Conservation (phyloP, 805 yeast genomes). For the Lachancea quebecensis region DNA sequence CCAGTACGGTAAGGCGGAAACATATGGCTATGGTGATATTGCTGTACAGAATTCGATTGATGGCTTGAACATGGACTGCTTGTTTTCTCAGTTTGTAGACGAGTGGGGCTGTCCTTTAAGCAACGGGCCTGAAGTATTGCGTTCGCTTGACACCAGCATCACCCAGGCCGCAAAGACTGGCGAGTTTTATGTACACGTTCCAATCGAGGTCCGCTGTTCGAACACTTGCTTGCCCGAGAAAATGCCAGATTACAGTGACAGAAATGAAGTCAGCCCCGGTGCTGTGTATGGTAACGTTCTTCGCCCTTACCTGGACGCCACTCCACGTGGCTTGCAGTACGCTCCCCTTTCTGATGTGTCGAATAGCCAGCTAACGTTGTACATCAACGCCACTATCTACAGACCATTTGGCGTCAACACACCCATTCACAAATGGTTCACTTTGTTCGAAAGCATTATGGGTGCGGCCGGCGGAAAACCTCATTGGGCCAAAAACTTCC, state of each 20-base stretch:
- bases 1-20: constrained; percentile 74
- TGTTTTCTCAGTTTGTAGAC: constrained; percentile 87
- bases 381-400: constrained; percentile 90
- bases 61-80: constrained; percentile 91
- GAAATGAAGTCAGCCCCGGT: constrained; percentile 56
- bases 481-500: constrained; percentile 96
- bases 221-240: constrained; percentile 54
- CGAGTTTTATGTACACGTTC: constrained; percentile 85
- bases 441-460: constrained; percentile 72
- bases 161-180: constrained; percentile 49
- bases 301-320: constrained; percentile 74
- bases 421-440: constrained; percentile 74
- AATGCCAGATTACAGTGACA: constrained; percentile 42
- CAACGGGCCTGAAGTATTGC: constrained; percentile 66
- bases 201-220: constrained; percentile 89
- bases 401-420: constrained; percentile 81
- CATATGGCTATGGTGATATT: constrained; percentile 48
- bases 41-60: constrained; percentile 77
- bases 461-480: constrained; percentile 83
- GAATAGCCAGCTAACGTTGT: constrained; percentile 74
- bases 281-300: constrained; percentile 79
- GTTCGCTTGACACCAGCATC: constrained; percentile 56
- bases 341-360: constrained; percentile 41
- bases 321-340: constrained; percentile 56
- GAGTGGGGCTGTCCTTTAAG: constrained; percentile 95